Evolutionary conservation across 768 basidiomycete genomes (phyloP).

Genomic region (Russula ochroleuca): DNA sequence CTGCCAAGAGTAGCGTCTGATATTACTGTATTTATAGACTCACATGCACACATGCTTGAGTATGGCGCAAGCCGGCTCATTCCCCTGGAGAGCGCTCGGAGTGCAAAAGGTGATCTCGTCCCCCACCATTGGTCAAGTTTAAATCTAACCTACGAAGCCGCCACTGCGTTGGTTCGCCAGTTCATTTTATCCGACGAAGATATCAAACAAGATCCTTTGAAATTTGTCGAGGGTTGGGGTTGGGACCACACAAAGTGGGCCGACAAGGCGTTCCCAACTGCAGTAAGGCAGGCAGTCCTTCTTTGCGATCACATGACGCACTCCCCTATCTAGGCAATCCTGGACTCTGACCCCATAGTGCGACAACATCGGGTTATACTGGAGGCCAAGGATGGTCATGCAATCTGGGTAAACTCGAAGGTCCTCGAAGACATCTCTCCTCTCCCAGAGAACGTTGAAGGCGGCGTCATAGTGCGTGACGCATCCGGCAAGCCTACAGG

Average conservation of each 20-base stretch:
- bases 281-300: conserved; percentile 44
- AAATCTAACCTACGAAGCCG: conserved; percentile 41
- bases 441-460: conserved; percentile 67
- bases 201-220: conserved; percentile 50
- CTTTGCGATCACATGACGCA: not conserved
- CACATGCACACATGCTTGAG: conserved; percentile 74
- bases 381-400: conserved; percentile 85
- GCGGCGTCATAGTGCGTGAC: conserved; percentile 76
- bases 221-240: conserved; percentile 74
- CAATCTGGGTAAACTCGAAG: conserved; percentile 74
- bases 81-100: conserved; percentile 57
- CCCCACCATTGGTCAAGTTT: conserved; percentile 4
- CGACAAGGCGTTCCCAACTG: conserved; percentile 56
- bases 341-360: conserved; percentile 68
- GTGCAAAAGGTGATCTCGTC: conserved; percentile 46
- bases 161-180: conserved; percentile 54
- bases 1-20: conserved; percentile 20
- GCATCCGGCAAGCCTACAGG: conserved; percentile 65
- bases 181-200: conserved; percentile 59
- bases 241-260: conserved; percentile 90
- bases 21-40: conserved; percentile 45
- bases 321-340: conserved; percentile 47
- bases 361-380: conserved; percentile 67
- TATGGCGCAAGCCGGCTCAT: conserved; percentile 66
- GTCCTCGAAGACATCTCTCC: conserved; percentile 55